These are phyloP conservation scores for Acacia acuminata DNA, from an alignment of 306 rosid species.

Conservation along the genomic window DNA sequence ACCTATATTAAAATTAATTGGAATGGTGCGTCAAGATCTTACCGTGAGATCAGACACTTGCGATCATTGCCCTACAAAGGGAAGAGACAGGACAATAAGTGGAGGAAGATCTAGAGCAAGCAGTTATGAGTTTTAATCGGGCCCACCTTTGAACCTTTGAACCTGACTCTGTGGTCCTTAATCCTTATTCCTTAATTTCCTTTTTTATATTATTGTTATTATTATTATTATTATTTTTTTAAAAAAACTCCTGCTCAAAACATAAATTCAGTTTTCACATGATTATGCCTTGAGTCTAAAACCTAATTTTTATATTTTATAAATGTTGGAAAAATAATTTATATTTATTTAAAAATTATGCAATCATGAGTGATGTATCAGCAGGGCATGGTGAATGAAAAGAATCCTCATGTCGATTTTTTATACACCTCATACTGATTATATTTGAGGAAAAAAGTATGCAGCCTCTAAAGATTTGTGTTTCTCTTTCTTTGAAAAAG, in stretches of 20 bases:
- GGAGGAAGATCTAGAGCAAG: conserved; percentile 23
- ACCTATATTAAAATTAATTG: not conserved
- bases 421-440: too few relatives aligned
- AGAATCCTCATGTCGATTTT: too few relatives aligned
- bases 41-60: conserved; percentile 1
- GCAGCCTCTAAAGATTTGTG: too few relatives aligned
- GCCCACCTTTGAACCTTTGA: conserved; percentile 33
- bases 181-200: not conserved
- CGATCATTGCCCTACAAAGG: not conserved
- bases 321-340: too few relatives aligned
- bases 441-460: too few relatives aligned
- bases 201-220: not conserved
- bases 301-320: not conserved
- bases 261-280: not conserved
- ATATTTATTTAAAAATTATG: too few relatives aligned
- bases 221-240: too few relatives aligned
- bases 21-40: not conserved
- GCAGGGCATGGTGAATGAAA: too few relatives aligned
- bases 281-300: not conserved
- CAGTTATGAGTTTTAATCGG: conserved; percentile 30
- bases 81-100: conserved; percentile 1
- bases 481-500: too few relatives aligned
- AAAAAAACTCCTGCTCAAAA: too few relatives aligned
- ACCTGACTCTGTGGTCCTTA: not conserved
- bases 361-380: not conserved